Evolutionary conservation across 2,329 filamentous ascomycete species (phyloP), one percentile per base, ranked within the genome.

Genomic region (Verticillium longisporum): DNA sequence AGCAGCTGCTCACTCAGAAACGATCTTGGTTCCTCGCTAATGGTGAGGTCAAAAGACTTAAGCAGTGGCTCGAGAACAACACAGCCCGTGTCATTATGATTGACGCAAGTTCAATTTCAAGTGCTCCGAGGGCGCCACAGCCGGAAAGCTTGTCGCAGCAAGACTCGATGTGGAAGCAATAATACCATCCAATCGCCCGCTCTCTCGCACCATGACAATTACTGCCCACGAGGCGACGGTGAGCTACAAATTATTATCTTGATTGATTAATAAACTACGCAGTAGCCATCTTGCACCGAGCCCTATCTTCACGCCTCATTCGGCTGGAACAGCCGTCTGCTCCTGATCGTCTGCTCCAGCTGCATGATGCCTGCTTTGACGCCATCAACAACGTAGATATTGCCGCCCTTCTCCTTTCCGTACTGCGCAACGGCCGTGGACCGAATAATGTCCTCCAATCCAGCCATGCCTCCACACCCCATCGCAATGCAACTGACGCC

Each of bases 381-480:
- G 0, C 92, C 92, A 73, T 97, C 93, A 6, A 97, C 78, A 63
- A 97, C 86, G 68, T 83, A 83, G 4, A 96, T 70, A 1, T 68
- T 68, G 37, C 78, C 76, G 60, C 78, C 89, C 55, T 80, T 78
- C 11, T 80, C 75, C n/a, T 80, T 72, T 1, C 89, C 89, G 60
- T 88, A 80, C 57, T 84, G 79, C 61, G 89, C 85, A 0, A 83
- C 69, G 38, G 90, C 89, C 1, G 88, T 88, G 54, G 83, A 80
- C 37, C 88, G 82, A 45, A 97, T 92, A 62, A 88, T 88, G 50
- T 85, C 80, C 67, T 95, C 89, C 75, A 97, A 82, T 0, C 92
- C 93, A 1, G 88, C 88, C 93, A 97, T 97, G 0, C 92, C 93
- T 2, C 91, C 93, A 72, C 93, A 97, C 0, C 93, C 93, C 78